Conservation (phyloP, 768 basidiomycete species). For the Lentinula detonsa region DNA sequence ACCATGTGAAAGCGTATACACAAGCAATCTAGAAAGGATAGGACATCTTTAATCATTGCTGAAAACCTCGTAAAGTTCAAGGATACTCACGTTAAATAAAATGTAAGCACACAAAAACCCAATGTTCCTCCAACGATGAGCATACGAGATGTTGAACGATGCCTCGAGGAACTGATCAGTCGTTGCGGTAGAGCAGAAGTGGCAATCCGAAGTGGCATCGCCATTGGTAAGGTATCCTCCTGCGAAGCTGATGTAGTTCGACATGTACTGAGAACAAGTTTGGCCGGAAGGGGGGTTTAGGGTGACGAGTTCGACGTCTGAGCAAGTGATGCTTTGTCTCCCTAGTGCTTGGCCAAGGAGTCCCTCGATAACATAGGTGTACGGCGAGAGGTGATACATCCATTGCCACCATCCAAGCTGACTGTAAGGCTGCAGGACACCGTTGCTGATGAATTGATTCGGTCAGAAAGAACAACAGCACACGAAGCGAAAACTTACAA, state of each 20-base stretch:
- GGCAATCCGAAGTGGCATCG: slow-evolving; percentile 44
- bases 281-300: slow-evolving; percentile 48
- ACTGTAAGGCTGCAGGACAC: slow-evolving; percentile 60
- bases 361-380: slow-evolving; percentile 51
- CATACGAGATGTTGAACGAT: slow-evolving; percentile 53
- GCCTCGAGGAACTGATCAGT: slow-evolving; percentile 52
- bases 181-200: slow-evolving; percentile 52
- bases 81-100: slow-evolving; percentile 40
- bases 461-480: neutral
- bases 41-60: neutral
- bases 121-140: slow-evolving; percentile 47
- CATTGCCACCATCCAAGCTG: slow-evolving; percentile 66
- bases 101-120: slow-evolving; percentile 45
- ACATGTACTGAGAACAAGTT: slow-evolving; percentile 48
- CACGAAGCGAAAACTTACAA: slow-evolving; percentile 34
- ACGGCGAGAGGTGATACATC: slow-evolving; percentile 58
- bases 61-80: neutral
- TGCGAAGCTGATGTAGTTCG: slow-evolving; percentile 36
- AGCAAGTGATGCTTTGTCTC: slow-evolving; percentile 37
- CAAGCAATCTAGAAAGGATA: slow-evolving; percentile 25
- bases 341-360: slow-evolving; percentile 38
- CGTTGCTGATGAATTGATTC: slow-evolving; percentile 33
- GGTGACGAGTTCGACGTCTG: slow-evolving; percentile 42
- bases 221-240: slow-evolving; percentile 58
- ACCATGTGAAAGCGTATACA: slow-evolving; percentile 41